A percentile compares a stretch with the other conserved stretches of the same genome.
phyloP scores from a whole-genome alignment of 2,329 filamentous ascomycete species.

The Malbranchea cinnamomea region DNA sequence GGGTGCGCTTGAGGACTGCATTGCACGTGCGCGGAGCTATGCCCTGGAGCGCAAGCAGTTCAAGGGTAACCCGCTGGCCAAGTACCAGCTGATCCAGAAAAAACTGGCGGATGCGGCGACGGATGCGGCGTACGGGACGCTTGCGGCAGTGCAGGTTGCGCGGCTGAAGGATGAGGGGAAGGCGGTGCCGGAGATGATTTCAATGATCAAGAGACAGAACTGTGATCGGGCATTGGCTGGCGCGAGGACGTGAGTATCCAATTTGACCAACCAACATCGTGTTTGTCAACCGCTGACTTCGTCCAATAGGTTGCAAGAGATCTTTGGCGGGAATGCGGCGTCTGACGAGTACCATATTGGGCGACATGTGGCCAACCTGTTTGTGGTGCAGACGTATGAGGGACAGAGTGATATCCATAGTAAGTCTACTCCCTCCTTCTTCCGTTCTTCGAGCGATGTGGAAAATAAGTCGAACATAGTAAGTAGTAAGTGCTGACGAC shows the following conservation, averaged over 20 bases:
- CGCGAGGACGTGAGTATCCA: constrained; percentile 43
- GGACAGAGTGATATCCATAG: constrained; percentile 96
- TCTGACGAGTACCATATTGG: constrained; percentile 95
- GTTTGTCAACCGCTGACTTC: constrained; percentile 1
- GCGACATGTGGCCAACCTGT: constrained; percentile 87
- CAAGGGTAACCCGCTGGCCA: constrained; percentile 85
- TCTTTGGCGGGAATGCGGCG: constrained; percentile 96
- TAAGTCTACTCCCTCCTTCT: constrained; percentile 36
- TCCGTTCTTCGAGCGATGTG: constrained; percentile 27
- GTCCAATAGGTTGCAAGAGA: constrained; percentile 57
- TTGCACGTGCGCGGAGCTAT: constrained; percentile 66
- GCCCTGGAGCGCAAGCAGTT: constrained; percentile 91
- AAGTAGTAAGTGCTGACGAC: constrained; percentile 1
- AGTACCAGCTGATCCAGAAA: constrained; percentile 95
- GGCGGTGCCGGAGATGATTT: constrained; percentile 86
- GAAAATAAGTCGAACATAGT: constrained; percentile 1
- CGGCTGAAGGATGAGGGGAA: constrained; percentile 85
- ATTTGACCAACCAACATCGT: not conserved
- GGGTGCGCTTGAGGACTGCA: constrained; percentile 84
- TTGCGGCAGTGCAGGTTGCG: constrained; percentile 81
- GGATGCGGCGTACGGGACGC: constrained; percentile 79
- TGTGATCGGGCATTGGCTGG: constrained; percentile 78
- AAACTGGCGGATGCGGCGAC: constrained; percentile 88
- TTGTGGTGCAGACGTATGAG: constrained; percentile 96
- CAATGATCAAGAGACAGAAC: constrained; percentile 93